Conservation (phyloP, 768 basidiomycete species). For the Russula abietina region DNA sequence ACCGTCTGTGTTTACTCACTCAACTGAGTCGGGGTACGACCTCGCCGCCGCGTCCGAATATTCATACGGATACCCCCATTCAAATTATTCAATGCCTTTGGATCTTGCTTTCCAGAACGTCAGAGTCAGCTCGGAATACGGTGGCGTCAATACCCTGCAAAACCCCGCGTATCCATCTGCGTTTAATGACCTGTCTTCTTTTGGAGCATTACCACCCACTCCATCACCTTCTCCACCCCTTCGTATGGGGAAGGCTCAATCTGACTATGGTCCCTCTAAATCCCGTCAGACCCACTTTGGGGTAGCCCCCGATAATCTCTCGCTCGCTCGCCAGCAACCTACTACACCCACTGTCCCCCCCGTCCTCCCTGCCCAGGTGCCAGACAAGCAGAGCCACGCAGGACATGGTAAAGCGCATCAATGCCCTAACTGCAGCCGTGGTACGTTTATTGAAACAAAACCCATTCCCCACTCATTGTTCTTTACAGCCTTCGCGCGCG, state of each 20-base stretch:
- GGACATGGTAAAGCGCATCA: slow-evolving; percentile 77
- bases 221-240: slow-evolving; percentile 17
- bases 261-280: slow-evolving; percentile 21
- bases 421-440: slow-evolving; percentile 67
- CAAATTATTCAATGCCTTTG: slow-evolving; percentile 36
- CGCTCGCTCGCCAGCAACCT: slow-evolving; percentile 47
- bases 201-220: slow-evolving; percentile 20
- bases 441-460: slow-evolving; percentile 35
- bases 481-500: slow-evolving; percentile 74
- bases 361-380: slow-evolving; percentile 35
- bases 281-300: slow-evolving; percentile 29
- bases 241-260: slow-evolving; percentile 25
- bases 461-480: slow-evolving; percentile 7
- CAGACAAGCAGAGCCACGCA: slow-evolving; percentile 38
- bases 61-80: slow-evolving; percentile 54
- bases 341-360: slow-evolving; percentile 39
- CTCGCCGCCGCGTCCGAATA: slow-evolving; percentile 47
- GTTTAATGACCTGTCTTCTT: slow-evolving; percentile 23
- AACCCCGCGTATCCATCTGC: slow-evolving; percentile 14
- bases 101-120: slow-evolving; percentile 70
- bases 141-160: slow-evolving; percentile 26
- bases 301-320: slow-evolving; percentile 31
- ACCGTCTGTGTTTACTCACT: slow-evolving; percentile 72
- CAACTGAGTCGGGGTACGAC: slow-evolving; percentile 71
- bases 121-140: slow-evolving; percentile 54